Percentiles rank a stretch among this genome's conserved stretches.
Evolutionary conservation across 805 yeast genomes (phyloP).

Genomic region (Saccharomycopsis javanensis): DNA sequence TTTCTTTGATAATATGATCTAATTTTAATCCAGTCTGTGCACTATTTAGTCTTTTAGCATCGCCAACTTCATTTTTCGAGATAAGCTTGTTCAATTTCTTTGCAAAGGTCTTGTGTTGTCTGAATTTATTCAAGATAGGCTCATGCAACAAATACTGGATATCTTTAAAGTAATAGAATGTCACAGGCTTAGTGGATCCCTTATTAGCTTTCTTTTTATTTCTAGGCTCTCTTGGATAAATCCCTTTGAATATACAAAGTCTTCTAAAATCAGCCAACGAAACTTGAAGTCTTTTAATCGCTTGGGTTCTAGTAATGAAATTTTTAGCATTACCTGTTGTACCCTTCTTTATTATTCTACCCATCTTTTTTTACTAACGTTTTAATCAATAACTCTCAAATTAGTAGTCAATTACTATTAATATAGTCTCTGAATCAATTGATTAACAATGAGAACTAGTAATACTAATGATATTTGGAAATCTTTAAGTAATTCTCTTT

Average conservation of each 20-base stretch:
- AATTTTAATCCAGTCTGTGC: slow-evolving; percentile 72
- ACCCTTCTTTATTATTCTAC: slow-evolving; percentile 73
- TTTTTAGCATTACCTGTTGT: slow-evolving; percentile 83
- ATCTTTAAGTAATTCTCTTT: neutral
- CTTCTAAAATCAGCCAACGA: slow-evolving; percentile 95
- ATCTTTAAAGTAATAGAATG: slow-evolving; percentile 89
- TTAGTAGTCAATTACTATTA: neutral
- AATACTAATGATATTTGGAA: neutral
- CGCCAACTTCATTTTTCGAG: slow-evolving; percentile 83
- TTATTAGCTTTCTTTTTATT: slow-evolving; percentile 94
- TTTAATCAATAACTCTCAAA: no score
- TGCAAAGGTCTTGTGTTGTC: slow-evolving; percentile 93
- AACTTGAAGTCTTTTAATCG: slow-evolving; percentile 82
- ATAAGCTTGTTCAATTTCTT: slow-evolving; percentile 82
- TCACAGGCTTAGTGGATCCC: slow-evolving; percentile 94
- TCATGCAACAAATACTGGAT: slow-evolving; percentile 93
- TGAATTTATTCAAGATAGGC: slow-evolving; percentile 81
- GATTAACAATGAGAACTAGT: no score
- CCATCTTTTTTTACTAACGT: no score
- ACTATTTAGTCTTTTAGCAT: slow-evolving; percentile 77
- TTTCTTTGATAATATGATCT: slow-evolving; percentile 85
- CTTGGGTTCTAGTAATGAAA: slow-evolving; percentile 90
- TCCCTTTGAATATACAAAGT: slow-evolving; percentile 94
- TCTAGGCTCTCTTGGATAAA: slow-evolving; percentile 93
- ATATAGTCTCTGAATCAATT: neutral